Evolutionary conservation across 176 grass and related monocot genomes (phyloP), one percentile per base, ranked within the genome.

Genomic region (Raddia guianensis): DNA sequence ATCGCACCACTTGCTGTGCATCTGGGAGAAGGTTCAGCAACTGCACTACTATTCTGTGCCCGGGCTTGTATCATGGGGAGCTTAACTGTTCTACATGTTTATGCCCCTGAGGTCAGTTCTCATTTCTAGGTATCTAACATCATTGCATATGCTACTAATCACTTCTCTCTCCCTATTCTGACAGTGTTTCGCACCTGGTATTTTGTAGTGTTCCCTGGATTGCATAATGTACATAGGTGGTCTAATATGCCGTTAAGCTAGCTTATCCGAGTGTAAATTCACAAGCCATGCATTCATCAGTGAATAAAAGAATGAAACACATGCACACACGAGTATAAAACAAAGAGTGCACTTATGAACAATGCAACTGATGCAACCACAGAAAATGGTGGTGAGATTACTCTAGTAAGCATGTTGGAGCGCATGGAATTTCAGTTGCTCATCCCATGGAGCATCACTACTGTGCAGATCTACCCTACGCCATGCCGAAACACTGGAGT

Each of bases 101-200:
- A 93, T 56, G 27, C 86, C 9, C 88, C 86, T 54, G 93, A 97
- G 93, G 93, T 93, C 60, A 84, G 90, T 81, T 52, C n/a, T 93
- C 60, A 84, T 87, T 81, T 52, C n/a, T 20, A 70, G 37, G 7
- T 54, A 33, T 45, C 9, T 19, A 3, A 15, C n/a, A 73, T 66
- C 56, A 63, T 9, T 62, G 18, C 7, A 74, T 19, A 42, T 66
- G 19, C 18, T 42, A 4, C 12, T 76, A 40, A 9, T 60, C 47
- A 49, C 34, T 67, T 74, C 14, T 49, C 34, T 49, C 12, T 46
- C n/a, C 12, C 3, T 66, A 37, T 48, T 15, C 1, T 21, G 47
- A 69, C 12, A 67, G 37, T 49, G 12, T 2, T 50, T 50, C 49
- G 3, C 49, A 3, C 12, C 12, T 50, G 49, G 3, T 50, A 50